Conservation (phyloP, 208 protist genomes). For the Leishmania arabica region DNA sequence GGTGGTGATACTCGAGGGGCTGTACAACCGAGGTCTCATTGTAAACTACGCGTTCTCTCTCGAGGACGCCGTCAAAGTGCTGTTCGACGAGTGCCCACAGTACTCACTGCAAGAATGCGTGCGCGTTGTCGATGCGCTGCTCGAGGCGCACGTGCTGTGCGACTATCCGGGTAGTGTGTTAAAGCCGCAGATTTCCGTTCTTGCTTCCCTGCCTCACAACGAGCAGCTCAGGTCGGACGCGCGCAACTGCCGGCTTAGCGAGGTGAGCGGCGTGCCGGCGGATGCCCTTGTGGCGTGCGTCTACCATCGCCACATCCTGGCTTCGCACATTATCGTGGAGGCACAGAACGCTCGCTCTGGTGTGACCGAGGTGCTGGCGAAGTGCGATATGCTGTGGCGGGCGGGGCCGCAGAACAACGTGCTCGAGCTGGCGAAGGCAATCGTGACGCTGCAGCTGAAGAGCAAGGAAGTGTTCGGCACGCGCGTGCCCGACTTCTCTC, state of each 20-base stretch:
- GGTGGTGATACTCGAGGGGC: conserved; percentile 68
- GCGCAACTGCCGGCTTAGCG: conserved; percentile 43
- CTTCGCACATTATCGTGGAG: conserved; percentile 77
- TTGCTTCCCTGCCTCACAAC: conserved; percentile 19
- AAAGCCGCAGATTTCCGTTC: conserved; percentile 35
- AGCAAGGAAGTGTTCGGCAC: conserved; percentile 84
- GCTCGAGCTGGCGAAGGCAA: conserved; percentile 58
- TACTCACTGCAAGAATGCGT: conserved; percentile 65
- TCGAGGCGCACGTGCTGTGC: conserved; percentile 42
- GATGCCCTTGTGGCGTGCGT: conserved; percentile 79
- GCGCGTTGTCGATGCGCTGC: conserved; percentile 37
- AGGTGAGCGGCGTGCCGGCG: conserved; percentile 51
- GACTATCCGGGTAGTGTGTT: conserved; percentile 35
- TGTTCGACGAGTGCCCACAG: conserved; percentile 77
- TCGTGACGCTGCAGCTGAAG: conserved; percentile 72
- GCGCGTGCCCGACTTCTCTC: conserved; percentile 82
- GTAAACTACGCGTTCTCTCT: conserved; percentile 68
- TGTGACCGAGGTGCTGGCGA: conserved; percentile 60
- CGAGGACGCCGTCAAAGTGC: conserved; percentile 75
- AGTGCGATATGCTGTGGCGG: conserved; percentile 61
- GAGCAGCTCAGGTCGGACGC: conserved; percentile 26
- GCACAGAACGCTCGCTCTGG: conserved; percentile 75
- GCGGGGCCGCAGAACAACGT: conserved; percentile 41
- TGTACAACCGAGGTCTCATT: conserved; percentile 87
- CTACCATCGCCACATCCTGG: conserved; percentile 77